phyloP scores from a whole-genome alignment of 345 rosid species.

The Raphanus sativus region DNA sequence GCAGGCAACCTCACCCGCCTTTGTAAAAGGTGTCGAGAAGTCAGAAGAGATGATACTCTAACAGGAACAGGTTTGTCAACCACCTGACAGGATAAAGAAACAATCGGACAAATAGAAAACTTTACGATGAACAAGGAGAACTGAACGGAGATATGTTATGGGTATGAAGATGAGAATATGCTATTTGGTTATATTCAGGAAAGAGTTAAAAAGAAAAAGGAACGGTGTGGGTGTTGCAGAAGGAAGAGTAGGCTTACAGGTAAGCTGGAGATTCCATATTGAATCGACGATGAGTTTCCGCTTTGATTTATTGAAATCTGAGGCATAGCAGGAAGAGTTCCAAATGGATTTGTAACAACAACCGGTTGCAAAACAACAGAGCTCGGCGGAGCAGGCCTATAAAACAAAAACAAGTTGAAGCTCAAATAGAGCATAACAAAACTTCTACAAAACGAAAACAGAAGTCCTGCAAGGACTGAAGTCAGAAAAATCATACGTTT shows the following conservation, averaged over 20 bases:
- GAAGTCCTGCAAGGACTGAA: constrained; percentile 7
- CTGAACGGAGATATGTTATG: neutral
- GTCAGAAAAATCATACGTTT: constrained; percentile 51
- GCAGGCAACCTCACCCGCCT: constrained; percentile 75
- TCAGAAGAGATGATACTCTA: constrained; percentile 79
- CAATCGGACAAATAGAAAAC: neutral
- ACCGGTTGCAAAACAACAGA: constrained; percentile 61
- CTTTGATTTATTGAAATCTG: constrained; percentile 84
- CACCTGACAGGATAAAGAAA: constrained; percentile 46
- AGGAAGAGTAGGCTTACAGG: constrained; percentile 53
- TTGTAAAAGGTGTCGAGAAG: constrained; percentile 83
- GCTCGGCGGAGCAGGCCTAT: constrained; percentile 61
- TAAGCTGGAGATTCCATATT: constrained; percentile 90
- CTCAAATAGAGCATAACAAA: neutral
- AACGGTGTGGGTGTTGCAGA: constrained; percentile 3
- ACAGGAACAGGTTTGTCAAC: constrained; percentile 87
- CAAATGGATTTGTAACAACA: constrained; percentile 78
- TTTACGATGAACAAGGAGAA: neutral
- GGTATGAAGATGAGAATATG: constrained; percentile 3
- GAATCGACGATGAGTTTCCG: constrained; percentile 78
- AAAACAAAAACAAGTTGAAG: neutral
- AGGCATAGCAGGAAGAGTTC: constrained; percentile 94
- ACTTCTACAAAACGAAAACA: neutral
- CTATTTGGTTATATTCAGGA: neutral
- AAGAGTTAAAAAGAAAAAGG: neutral